Percentiles rank a stretch among this genome's conserved stretches.
phyloP scores from a whole-genome alignment of 2,329 filamentous ascomycete species.

The Bipolaris zeicola region DNA sequence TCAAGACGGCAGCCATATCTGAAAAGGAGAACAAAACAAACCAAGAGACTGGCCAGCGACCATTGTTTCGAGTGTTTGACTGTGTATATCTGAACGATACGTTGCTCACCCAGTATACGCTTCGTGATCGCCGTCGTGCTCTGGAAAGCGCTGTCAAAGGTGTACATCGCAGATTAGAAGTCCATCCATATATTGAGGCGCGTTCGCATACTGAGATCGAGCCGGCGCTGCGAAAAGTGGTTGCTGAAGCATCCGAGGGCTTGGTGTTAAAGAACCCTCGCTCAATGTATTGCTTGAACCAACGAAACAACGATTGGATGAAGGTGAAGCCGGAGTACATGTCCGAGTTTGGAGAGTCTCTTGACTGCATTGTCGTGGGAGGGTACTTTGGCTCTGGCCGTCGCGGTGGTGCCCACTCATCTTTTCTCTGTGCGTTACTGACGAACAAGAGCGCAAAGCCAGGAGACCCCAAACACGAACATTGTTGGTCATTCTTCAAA shows the following conservation, averaged over 20 bases:
- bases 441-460: conserved; percentile 71
- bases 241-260: conserved; percentile 86
- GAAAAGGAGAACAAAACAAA: conserved; percentile 74
- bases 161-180: conserved; percentile 77
- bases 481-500: conserved; percentile 94
- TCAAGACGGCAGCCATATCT: conserved; percentile 86
- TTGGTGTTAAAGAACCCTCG: conserved; percentile 92
- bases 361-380: conserved; percentile 88
- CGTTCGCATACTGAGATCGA: conserved; percentile 76
- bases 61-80: conserved; percentile 86
- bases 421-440: conserved; percentile 86
- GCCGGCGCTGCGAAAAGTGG: conserved; percentile 76
- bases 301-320: conserved; percentile 94
- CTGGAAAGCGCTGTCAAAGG: conserved; percentile 72
- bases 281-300: conserved; percentile 84
- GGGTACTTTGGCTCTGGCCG: conserved; percentile 90
- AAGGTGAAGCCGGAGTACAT: conserved; percentile 99
- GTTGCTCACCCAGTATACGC: conserved; percentile 78
- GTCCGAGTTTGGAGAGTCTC: conserved; percentile 90
- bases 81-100: conserved; percentile 86
- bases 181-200: conserved; percentile 74
- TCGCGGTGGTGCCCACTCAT: conserved; percentile 81
- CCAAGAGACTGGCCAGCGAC: conserved; percentile 66
- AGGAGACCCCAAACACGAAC: conserved; percentile 64
- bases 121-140: conserved; percentile 78